These are phyloP conservation scores for Ceratocystis colombiana DNA, from an alignment of 2,329 filamentous ascomycete species.

Conservation along the genomic window DNA sequence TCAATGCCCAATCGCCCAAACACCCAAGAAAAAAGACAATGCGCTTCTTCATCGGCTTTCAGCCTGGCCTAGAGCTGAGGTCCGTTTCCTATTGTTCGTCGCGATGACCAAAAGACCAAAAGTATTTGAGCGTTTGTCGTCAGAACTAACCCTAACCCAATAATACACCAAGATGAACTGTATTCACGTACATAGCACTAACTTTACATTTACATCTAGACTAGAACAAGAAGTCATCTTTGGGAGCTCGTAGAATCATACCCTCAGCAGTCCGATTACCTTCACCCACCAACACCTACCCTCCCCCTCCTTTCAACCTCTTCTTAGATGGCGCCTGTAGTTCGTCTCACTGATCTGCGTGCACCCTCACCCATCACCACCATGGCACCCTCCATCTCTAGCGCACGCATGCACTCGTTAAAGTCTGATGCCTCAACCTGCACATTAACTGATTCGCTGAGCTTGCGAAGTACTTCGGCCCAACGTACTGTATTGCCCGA, in stretches of 20 bases:
- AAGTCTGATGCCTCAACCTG: constrained; percentile 72
- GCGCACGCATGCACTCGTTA: constrained; percentile 62
- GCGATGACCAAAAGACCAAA: constrained; percentile 3
- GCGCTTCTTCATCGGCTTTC: not conserved
- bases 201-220: not conserved
- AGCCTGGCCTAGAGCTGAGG: not conserved
- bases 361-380: constrained; percentile 76
- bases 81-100: not conserved
- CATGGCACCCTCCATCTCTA: constrained; percentile 78
- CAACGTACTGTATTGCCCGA: constrained; percentile 59
- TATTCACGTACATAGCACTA: not conserved
- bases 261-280: not conserved
- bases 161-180: not conserved
- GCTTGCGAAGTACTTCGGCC: constrained; percentile 61
- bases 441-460: constrained; percentile 61
- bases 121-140: not conserved
- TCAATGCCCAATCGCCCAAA: not conserved
- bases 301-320: not conserved
- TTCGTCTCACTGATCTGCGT: constrained; percentile 54
- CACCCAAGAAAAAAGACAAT: not conserved
- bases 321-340: constrained; percentile 14
- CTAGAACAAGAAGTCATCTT: not conserved
- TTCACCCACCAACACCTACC: not conserved
- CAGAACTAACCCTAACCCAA: not conserved
- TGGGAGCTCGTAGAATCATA: not conserved